Base-by-base conservation (phyloP, 164 flowering plant species). In the Piper longum region DNA sequence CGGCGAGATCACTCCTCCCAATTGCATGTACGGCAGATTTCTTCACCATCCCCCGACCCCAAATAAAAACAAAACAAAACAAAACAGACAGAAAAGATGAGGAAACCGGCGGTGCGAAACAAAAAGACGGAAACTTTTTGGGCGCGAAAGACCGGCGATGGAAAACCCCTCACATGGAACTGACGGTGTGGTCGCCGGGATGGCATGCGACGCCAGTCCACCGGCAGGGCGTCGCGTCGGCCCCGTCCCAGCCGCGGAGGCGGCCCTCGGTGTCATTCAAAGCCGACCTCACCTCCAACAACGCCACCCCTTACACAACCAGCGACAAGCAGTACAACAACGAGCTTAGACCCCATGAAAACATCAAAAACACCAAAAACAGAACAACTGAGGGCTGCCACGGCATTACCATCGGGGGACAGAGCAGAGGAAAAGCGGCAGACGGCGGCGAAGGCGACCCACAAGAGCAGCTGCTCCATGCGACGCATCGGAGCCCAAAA, bases 171-270 rank as follows among this genome's bases (percentile, higher is more conserved):
- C 82, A 93, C 98, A 93, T 83, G 11, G 89, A 78, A n/a, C 73
- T 68, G 62, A 93, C 95, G 67, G 82, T 76, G 40, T 79, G 79
- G 67, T 84, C 89, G 52, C 75, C 52, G 41, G 65, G 74, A 62
- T 85, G 69, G 63, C 98, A 93, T 75, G 84, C 63, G 67, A 93
- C 77, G 26, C 97, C 96, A 74, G 83, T 83, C 98, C 98, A 93
- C 52, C 66, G 51, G 62, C 98, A 93, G 11, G 96, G 98, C 66
- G 78, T 72, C 6, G 77, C 83, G 76, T 92, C 96, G 56, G 81
- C 17, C 59, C 67, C 80, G 48, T 62, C 74, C 98, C 98, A 93
- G 77, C 84, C 77, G n/a, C 74, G 70, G 6, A 93, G 84, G 12
- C 70, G 36, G 51, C 78, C 75, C 59, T 66, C 76, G 44, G 69